These are phyloP conservation scores for Avena eriantha DNA, from an alignment of 176 grass and related monocot species.

Conservation along the genomic window DNA sequence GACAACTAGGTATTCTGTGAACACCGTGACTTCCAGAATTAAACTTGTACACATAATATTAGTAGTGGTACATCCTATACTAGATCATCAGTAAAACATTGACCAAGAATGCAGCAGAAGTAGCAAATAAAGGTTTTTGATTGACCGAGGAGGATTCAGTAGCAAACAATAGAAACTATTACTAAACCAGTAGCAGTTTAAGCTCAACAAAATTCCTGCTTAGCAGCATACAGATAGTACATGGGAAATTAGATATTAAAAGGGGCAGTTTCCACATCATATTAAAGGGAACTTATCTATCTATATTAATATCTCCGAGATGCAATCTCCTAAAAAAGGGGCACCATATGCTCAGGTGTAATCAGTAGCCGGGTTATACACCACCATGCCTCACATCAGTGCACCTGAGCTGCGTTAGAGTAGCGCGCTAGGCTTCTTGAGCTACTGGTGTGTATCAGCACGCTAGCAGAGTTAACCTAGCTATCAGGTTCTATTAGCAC, in stretches of 20 bases:
- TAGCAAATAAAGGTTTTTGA: neutral
- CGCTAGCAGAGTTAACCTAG: conserved; percentile 19
- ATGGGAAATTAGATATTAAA: conserved; percentile 12
- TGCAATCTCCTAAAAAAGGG: neutral
- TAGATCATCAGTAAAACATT: neutral
- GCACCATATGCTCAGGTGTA: conserved; percentile 18
- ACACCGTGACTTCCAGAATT: neutral
- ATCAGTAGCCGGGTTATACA: conserved; percentile 41
- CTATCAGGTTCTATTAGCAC: conserved; percentile 57
- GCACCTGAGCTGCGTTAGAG: conserved; percentile 17
- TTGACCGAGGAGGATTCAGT: neutral
- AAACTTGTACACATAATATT: neutral
- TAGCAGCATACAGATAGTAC: conserved; percentile 5
- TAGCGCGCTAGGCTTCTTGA: conserved; percentile 25
- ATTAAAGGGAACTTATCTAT: conserved; percentile 40
- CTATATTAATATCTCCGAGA: conserved; percentile 29
- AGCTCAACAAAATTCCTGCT: conserved; percentile 16
- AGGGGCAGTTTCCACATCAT: conserved; percentile 28
- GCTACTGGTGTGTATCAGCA: conserved; percentile 13
- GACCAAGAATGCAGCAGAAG: neutral
- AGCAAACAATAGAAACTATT: neutral
- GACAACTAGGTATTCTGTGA: neutral
- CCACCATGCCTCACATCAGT: conserved; percentile 47
- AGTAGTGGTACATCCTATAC: neutral
- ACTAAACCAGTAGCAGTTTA: conserved; percentile 8